phyloP scores from a whole-genome alignment of 177 flowering plant species.

The Tripterygium wilfordii region DNA sequence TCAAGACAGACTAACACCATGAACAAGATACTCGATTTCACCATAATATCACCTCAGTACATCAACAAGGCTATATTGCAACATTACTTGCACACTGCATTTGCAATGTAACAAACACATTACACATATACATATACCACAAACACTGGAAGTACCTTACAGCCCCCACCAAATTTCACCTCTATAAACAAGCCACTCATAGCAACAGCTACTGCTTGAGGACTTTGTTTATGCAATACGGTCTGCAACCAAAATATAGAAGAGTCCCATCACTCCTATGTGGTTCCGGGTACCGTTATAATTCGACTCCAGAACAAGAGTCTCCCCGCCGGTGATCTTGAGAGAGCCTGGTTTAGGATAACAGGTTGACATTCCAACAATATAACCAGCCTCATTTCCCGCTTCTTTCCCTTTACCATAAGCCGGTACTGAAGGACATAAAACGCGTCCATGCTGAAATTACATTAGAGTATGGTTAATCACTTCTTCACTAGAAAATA shows the following conservation, averaged over 20 bases:
- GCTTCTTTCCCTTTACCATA: conserved; percentile 71
- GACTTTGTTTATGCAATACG: conserved; percentile 18
- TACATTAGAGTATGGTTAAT: too few species aligned
- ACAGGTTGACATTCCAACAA: conserved; percentile 92
- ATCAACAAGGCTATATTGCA: too few species aligned
- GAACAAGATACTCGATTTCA: too few species aligned
- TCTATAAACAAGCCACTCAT: too few species aligned
- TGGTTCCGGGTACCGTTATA: conserved; percentile 52
- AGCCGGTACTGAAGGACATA: conserved; percentile 68
- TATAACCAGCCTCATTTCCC: conserved; percentile 81
- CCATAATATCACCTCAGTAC: too few species aligned
- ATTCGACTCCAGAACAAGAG: conserved; percentile 54
- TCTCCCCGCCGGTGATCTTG: conserved; percentile 60
- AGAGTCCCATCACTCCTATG: conserved; percentile 92
- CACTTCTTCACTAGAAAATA: neutral
- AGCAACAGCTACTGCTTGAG: too few species aligned
- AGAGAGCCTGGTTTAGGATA: conserved; percentile 82
- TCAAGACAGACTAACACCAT: too few species aligned
- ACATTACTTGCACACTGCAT: too few species aligned
- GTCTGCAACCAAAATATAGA: conserved; percentile 62
- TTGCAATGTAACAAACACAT: too few species aligned
- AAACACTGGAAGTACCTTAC: too few species aligned
- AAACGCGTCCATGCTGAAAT: conserved; percentile 67
- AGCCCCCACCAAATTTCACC: too few species aligned
- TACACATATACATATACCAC: too few species aligned